phyloP scores from a whole-genome alignment of 2,329 filamentous ascomycete genomes.

The Beauveria caledonica region DNA sequence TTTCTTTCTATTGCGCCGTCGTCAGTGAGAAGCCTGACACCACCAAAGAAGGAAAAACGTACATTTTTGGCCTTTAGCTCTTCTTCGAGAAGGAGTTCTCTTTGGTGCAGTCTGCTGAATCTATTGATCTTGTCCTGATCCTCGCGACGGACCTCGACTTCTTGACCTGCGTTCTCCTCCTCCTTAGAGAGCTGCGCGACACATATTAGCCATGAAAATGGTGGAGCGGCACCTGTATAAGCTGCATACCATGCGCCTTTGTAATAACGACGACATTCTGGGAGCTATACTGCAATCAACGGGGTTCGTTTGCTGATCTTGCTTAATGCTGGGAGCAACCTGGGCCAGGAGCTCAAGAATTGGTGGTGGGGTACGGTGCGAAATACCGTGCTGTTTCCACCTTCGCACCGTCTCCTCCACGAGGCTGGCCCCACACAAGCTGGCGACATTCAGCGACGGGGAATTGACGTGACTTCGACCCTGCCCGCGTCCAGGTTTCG shows the following conservation, averaged over 20 bases:
- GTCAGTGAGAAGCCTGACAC: constrained; percentile 17
- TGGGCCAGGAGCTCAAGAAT: constrained; percentile 3
- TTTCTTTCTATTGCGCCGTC: constrained; percentile 67
- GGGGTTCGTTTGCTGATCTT: neutral
- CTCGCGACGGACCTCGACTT: constrained; percentile 89
- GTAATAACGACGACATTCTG: constrained; percentile 40
- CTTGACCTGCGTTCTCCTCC: constrained; percentile 76
- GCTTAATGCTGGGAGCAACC: neutral
- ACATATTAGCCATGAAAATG: constrained; percentile 12
- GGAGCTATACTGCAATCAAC: neutral
- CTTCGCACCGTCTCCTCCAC: neutral
- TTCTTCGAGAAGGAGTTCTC: constrained; percentile 70
- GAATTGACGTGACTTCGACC: neutral
- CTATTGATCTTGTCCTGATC: constrained; percentile 99
- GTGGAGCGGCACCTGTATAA: neutral
- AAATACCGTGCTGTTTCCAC: neutral
- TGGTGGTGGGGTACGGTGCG: constrained; percentile 11
- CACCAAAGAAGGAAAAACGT: neutral
- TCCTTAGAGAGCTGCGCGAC: constrained; percentile 73
- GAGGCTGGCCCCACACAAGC: constrained; percentile 9
- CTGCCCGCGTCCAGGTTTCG: too few species aligned
- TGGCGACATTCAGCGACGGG: neutral
- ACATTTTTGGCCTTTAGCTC: constrained; percentile 74
- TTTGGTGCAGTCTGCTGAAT: constrained; percentile 90
- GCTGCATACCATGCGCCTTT: constrained; percentile 50